Percentiles rank a stretch among this genome's conserved stretches.
Conservation (phyloP, 495 filamentous ascomycete species). For the Neurospora sp. region DNA sequence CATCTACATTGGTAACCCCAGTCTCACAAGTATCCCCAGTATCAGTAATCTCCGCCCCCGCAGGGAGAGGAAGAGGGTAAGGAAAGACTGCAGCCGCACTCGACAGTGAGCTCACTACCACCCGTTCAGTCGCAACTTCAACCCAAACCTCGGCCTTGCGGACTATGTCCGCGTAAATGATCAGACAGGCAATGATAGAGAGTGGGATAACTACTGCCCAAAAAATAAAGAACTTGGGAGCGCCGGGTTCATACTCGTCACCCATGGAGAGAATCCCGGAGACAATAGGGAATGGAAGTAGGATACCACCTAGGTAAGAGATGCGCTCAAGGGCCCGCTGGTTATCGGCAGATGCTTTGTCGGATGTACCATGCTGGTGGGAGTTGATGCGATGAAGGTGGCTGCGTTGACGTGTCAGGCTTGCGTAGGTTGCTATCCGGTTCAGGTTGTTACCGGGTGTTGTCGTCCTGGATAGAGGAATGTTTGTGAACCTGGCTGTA, state of each 20-base stretch:
- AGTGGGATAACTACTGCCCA: conserved; percentile 29
- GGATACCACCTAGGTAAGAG: conserved; percentile 31
- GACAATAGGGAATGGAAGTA: conserved; percentile 31
- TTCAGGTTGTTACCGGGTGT: background rate
- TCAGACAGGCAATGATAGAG: conserved; percentile 18
- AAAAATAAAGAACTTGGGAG: conserved; percentile 28
- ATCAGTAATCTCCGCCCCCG: background rate
- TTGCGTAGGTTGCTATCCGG: background rate
- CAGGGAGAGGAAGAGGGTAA: background rate
- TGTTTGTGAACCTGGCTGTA: background rate
- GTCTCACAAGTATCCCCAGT: background rate
- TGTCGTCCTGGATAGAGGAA: background rate
- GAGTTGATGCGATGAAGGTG: conserved; percentile 1
- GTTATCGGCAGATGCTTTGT: conserved; percentile 16
- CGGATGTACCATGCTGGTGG: background rate
- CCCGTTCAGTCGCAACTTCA: conserved; percentile 21
- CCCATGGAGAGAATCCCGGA: conserved; percentile 34
- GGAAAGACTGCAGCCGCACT: background rate
- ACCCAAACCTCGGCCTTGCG: conserved; percentile 37
- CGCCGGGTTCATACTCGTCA: conserved; percentile 26
- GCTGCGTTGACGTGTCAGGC: background rate
- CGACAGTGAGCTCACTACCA: conserved; percentile 1
- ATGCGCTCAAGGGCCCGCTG: conserved; percentile 31
- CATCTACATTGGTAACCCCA: background rate
- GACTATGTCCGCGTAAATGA: conserved; percentile 35